Conservation (phyloP, 2,329 filamentous ascomycete genomes). For the Orbilia ellipsospora region DNA sequence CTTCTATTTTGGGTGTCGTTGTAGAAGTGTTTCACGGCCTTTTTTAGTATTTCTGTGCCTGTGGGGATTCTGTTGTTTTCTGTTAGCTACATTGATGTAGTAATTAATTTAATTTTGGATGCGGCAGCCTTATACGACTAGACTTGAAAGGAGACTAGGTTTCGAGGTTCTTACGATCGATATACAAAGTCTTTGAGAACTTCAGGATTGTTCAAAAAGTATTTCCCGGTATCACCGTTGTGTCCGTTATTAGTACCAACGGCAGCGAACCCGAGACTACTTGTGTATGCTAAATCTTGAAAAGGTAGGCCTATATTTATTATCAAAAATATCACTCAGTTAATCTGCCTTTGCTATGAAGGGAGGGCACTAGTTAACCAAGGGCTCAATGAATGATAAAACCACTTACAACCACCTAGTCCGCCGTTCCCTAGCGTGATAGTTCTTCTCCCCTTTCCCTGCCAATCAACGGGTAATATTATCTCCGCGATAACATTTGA, state of each 20-base stretch:
- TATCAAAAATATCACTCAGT: neutral
- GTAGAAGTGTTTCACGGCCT: constrained; percentile 32
- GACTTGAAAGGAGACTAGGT: neutral
- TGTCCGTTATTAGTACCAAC: constrained; percentile 42
- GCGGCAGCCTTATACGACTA: too few species aligned
- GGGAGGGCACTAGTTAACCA: neutral
- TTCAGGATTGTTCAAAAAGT: constrained; percentile 32
- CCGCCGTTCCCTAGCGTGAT: constrained; percentile 6
- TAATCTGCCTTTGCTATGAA: too few species aligned
- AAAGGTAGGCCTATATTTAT: neutral
- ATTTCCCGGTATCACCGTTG: constrained; percentile 11
- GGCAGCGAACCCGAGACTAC: constrained; percentile 22
- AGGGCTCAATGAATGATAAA: neutral
- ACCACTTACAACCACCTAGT: constrained; percentile 10
- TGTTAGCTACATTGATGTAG: neutral
- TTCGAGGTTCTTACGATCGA: neutral
- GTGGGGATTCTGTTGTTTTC: constrained; percentile 8
- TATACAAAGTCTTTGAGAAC: constrained; percentile 38
- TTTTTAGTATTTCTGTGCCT: constrained; percentile 13
- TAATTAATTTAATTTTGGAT: neutral
- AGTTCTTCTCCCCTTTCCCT: constrained; percentile 11
- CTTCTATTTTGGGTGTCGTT: constrained; percentile 61
- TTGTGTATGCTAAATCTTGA: neutral
- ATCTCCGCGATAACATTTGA: constrained; percentile 24
- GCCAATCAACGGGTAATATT: constrained; percentile 32